phyloP scores from a whole-genome alignment of 106 monocot genomes.

The Xerophyta viscosa region DNA sequence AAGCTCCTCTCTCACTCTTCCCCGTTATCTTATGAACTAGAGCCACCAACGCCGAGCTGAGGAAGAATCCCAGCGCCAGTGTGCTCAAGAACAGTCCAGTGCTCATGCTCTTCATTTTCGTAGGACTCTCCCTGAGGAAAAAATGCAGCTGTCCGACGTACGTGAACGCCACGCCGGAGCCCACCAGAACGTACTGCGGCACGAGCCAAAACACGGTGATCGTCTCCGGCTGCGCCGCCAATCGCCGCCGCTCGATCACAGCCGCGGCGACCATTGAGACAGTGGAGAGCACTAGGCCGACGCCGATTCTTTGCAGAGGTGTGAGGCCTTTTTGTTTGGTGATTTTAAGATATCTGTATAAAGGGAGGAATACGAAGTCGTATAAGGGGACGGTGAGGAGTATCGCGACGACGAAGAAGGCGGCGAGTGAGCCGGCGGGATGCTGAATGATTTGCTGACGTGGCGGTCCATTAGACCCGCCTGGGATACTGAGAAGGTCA shows the following conservation, averaged over 20 bases:
- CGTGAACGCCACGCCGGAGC: slow-evolving; percentile 66
- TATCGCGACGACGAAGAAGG: slow-evolving; percentile 63
- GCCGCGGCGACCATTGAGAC: too few species aligned
- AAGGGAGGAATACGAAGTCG: neutral
- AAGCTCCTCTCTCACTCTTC: slow-evolving; percentile 11
- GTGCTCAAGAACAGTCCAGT: slow-evolving; percentile 76
- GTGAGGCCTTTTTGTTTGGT: neutral
- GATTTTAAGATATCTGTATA: neutral
- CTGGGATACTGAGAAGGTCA: too few species aligned
- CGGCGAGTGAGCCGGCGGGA: slow-evolving; percentile 31
- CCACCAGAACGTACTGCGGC: slow-evolving; percentile 76
- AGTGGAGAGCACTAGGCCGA: neutral
- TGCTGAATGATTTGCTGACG: too few species aligned
- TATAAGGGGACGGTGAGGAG: slow-evolving; percentile 57
- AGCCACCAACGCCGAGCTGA: neutral
- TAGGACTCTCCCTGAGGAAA: slow-evolving; percentile 77
- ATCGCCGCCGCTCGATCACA: too few species aligned
- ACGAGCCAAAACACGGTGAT: too few species aligned
- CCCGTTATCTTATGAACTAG: neutral
- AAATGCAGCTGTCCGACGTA: slow-evolving; percentile 91
- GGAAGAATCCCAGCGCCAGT: slow-evolving; percentile 13
- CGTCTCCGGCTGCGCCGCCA: too few species aligned
- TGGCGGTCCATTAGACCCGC: too few species aligned
- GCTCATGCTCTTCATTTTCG: slow-evolving; percentile 90
- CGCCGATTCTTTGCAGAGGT: neutral